Evolutionary conservation across 768 basidiomycete species (phyloP).

Genomic region (Candolleomyces eurysporus): DNA sequence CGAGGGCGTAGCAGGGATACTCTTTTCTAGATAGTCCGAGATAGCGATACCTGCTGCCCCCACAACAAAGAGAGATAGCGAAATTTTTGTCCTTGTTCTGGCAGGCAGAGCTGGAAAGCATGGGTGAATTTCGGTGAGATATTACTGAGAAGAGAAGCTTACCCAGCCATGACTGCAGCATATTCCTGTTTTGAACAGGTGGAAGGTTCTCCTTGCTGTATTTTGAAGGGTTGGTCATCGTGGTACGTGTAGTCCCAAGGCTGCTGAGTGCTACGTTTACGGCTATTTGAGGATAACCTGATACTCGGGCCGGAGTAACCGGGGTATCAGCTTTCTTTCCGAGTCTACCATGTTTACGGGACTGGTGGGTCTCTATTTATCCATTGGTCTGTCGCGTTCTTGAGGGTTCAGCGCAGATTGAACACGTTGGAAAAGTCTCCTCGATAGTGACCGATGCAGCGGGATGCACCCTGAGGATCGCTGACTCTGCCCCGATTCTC

Average conservation of each 20-base stretch:
- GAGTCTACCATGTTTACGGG: slow-evolving; percentile 70
- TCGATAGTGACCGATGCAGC: slow-evolving; percentile 60
- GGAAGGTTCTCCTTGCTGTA: slow-evolving; percentile 8
- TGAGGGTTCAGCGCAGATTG: slow-evolving; percentile 56
- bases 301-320: no score
- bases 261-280: not conserved
- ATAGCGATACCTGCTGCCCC: slow-evolving; percentile 45
- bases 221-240: slow-evolving; percentile 3
- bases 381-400: not conserved
- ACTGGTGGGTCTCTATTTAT: slow-evolving; percentile 47
- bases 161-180: slow-evolving; percentile 41
- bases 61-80: slow-evolving; percentile 45
- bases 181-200: slow-evolving; percentile 25
- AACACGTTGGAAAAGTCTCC: slow-evolving; percentile 80
- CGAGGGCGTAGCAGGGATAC: slow-evolving; percentile 22
- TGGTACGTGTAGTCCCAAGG: not conserved
- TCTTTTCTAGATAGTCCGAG: slow-evolving; percentile 53
- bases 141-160: slow-evolving; percentile 1
- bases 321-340: no score
- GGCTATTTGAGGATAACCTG: not conserved
- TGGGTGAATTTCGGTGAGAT: slow-evolving; percentile 7
- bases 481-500: slow-evolving; percentile 68
- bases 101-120: slow-evolving; percentile 47
- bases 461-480: slow-evolving; percentile 83
- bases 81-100: slow-evolving; percentile 49